Conservation (phyloP, 495 filamentous ascomycete genomes). For the Hypoxylon lienhwacheense region DNA sequence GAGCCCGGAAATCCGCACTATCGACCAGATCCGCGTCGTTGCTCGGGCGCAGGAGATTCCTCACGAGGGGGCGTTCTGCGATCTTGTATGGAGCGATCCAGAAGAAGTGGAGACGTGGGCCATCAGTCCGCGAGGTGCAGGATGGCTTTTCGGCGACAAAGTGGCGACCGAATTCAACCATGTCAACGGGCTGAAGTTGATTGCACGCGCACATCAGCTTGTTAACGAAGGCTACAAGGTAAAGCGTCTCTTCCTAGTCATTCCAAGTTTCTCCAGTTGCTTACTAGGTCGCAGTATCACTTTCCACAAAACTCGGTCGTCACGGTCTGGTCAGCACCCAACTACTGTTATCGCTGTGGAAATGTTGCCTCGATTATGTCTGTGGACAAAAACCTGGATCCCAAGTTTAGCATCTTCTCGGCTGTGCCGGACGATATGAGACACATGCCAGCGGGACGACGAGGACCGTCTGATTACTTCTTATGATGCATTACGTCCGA, state of each 20-base stretch:
- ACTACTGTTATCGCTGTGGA: constrained; percentile 98
- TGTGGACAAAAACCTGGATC: constrained; percentile 78
- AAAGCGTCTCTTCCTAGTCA: constrained; percentile 7
- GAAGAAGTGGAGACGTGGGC: constrained; percentile 99
- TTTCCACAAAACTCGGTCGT: constrained; percentile 95
- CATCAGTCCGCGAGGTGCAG: constrained; percentile 89
- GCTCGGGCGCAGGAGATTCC: constrained; percentile 97
- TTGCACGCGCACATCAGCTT: constrained; percentile 93
- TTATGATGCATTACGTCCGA: constrained; percentile 57
- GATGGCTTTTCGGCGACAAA: constrained; percentile 97
- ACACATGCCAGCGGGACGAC: constrained; percentile 78
- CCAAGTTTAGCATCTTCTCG: constrained; percentile 90
- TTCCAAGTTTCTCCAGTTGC: not conserved
- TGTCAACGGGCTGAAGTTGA: constrained; percentile 91
- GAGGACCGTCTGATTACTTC: constrained; percentile 91
- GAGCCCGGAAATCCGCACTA: constrained; percentile 91
- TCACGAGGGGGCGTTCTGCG: constrained; percentile 97
- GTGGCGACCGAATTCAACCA: constrained; percentile 99
- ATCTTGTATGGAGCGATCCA: constrained; percentile 97
- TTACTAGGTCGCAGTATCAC: constrained; percentile 66
- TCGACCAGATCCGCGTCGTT: constrained; percentile 97
- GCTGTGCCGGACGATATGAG: constrained; percentile 91
- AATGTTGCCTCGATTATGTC: constrained; percentile 98
- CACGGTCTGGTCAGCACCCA: constrained; percentile 98
- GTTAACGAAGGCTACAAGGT: constrained; percentile 99